Evolutionary conservation across 768 basidiomycete genomes (phyloP).

Genomic region (Hirschioporus abietinus): DNA sequence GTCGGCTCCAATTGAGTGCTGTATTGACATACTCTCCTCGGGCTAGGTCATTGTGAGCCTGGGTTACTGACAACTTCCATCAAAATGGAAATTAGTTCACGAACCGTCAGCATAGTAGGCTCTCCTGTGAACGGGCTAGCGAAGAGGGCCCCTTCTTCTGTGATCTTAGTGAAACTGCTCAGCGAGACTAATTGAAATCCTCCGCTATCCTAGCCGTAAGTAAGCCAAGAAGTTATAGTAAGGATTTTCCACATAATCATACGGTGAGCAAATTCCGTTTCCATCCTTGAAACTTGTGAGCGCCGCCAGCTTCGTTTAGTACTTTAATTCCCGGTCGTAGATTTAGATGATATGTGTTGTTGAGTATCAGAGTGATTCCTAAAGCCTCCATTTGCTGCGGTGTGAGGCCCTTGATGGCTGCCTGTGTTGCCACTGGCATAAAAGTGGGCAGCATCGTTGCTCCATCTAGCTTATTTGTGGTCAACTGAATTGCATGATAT

Average conservation of each 20-base stretch:
- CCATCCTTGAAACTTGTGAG: constrained; percentile 92
- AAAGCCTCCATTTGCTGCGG: constrained; percentile 77
- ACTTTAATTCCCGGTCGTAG: constrained; percentile 78
- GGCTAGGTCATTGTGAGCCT: constrained; percentile 42
- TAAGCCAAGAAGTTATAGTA: constrained; percentile 7
- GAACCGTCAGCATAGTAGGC: constrained; percentile 82
- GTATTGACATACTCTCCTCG: constrained; percentile 86
- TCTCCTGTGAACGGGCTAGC: constrained; percentile 82
- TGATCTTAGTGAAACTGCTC: constrained; percentile 79
- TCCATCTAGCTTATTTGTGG: constrained; percentile 47
- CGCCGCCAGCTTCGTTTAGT: constrained; percentile 70
- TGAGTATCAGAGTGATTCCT: constrained; percentile 78
- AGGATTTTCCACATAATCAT: constrained; percentile 12
- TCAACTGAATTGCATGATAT: constrained; percentile 9
- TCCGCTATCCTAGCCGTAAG: constrained; percentile 63
- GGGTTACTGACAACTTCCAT: neutral
- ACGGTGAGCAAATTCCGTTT: constrained; percentile 79
- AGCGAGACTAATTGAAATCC: constrained; percentile 87
- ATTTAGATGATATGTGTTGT: constrained; percentile 88
- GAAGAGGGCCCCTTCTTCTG: constrained; percentile 85
- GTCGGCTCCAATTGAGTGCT: constrained; percentile 87
- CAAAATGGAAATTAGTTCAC: constrained; percentile 18
- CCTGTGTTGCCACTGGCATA: constrained; percentile 93
- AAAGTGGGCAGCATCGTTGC: constrained; percentile 82
- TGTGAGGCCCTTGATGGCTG: constrained; percentile 88